Evolutionary conservation across 139 green algal genomes (phyloP).

Genomic region (Coccomyxa sp.): DNA sequence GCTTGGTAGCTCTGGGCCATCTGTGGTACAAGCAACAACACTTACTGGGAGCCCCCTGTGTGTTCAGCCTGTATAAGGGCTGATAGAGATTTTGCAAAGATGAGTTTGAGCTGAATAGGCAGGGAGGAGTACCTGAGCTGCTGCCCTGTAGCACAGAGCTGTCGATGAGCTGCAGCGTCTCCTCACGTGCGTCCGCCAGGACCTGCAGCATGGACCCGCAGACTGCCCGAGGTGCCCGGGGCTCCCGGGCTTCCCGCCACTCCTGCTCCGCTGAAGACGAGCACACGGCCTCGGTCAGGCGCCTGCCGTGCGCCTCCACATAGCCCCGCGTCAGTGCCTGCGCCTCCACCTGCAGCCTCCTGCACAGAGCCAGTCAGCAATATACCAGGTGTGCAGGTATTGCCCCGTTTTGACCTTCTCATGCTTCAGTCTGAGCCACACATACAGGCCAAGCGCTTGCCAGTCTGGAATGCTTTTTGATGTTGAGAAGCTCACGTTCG

Average conservation of each 20-base stretch:
- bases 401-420: background rate
- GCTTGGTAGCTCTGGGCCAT: too few species aligned
- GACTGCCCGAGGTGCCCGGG: conserved; percentile 47
- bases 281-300: conserved; percentile 52
- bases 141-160: background rate
- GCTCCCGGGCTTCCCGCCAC: conserved; percentile 55
- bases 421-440: too few species aligned
- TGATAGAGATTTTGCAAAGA: too few species aligned
- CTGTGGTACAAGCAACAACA: too few species aligned
- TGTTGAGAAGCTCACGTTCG: too few species aligned
- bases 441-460: too few species aligned
- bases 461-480: too few species aligned
- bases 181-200: conserved; percentile 29
- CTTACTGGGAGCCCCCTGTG: too few species aligned
- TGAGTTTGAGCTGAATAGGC: too few species aligned
- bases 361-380: background rate
- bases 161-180: conserved; percentile 41
- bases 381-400: background rate
- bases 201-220: conserved; percentile 61
- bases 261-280: conserved; percentile 34
- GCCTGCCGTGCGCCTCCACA: conserved; percentile 54
- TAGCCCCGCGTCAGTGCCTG: conserved; percentile 52
- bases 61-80: too few species aligned
- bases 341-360: conserved; percentile 35
- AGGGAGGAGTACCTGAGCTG: background rate